A percentile compares a stretch with the other conserved stretches of the same genome.
Evolutionary conservation across 371 early-diverging fungal genomes (phyloP).

Genomic region (Rhizoclosmatium hyalinum): DNA sequence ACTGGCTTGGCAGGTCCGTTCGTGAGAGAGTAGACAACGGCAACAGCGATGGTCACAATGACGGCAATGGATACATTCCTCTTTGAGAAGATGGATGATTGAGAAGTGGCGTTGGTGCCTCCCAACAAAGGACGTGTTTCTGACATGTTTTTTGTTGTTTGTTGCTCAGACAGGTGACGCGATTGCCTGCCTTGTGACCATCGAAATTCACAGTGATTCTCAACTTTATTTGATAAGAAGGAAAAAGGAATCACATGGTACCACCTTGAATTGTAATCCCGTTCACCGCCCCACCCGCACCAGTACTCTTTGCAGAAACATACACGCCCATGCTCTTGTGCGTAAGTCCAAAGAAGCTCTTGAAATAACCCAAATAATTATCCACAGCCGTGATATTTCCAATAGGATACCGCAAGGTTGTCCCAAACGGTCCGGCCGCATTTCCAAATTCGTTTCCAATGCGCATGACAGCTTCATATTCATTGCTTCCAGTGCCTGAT

Average conservation of each 20-base stretch:
- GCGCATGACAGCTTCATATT: slow-evolving; percentile 51
- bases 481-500: slow-evolving; percentile 30
- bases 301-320: neutral
- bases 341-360: slow-evolving; percentile 42
- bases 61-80: too few species aligned
- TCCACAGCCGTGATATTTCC: slow-evolving; percentile 50
- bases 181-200: too few species aligned
- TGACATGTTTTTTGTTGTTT: neutral
- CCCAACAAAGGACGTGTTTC: neutral
- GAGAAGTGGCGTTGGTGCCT: neutral
- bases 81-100: too few species aligned
- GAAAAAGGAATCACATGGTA: too few species aligned
- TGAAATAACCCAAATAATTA: slow-evolving; percentile 47
- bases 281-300: neutral
- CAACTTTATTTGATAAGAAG: too few species aligned
- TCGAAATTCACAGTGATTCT: too few species aligned
- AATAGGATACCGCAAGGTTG: slow-evolving; percentile 41
- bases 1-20: neutral
- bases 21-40: too few species aligned
- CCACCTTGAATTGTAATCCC: too few species aligned
- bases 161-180: too few species aligned
- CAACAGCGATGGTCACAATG: too few species aligned
- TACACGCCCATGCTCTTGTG: slow-evolving; percentile 26
- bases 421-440: slow-evolving; percentile 39
- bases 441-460: slow-evolving; percentile 51